A percentile compares a stretch with the other conserved stretches of the same genome.
phyloP scores from a whole-genome alignment of 2,329 filamentous ascomycete genomes.

The Fusarium transvaalense region DNA sequence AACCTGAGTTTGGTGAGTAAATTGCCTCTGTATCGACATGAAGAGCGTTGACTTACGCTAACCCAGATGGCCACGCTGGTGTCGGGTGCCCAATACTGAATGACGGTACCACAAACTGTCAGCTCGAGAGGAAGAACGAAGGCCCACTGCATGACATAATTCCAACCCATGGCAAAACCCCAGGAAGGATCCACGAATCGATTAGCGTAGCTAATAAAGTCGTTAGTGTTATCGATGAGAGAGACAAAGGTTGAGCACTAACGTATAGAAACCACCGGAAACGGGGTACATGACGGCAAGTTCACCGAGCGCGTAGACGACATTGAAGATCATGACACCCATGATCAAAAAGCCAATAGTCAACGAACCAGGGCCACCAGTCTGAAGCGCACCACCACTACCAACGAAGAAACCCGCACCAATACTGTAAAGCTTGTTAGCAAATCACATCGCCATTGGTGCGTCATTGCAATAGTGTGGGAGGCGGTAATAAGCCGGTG shows the following conservation, averaged over 20 bases:
- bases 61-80: slow-evolving; percentile 66
- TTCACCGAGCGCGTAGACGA: slow-evolving; percentile 72
- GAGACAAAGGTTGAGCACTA: background rate
- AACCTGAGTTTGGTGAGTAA: slow-evolving; percentile 47
- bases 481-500: slow-evolving; percentile 18
- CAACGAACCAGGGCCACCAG: slow-evolving; percentile 55
- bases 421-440: slow-evolving; percentile 52
- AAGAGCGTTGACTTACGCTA: slow-evolving; percentile 47
- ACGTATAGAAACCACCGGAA: slow-evolving; percentile 69
- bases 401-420: slow-evolving; percentile 74
- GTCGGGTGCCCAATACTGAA: slow-evolving; percentile 61
- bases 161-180: slow-evolving; percentile 60
- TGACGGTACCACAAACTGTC: slow-evolving; percentile 63
- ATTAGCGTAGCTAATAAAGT: slow-evolving; percentile 57
- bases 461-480: slow-evolving; percentile 1
- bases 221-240: background rate
- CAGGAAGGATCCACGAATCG: slow-evolving; percentile 69
- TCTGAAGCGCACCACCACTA: slow-evolving; percentile 59
- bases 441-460: background rate
- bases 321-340: slow-evolving; percentile 71
- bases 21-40: background rate
- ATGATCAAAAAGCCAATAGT: slow-evolving; percentile 67
- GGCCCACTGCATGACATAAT: slow-evolving; percentile 61
- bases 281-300: slow-evolving; percentile 56
- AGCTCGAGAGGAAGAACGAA: slow-evolving; percentile 62